These are phyloP conservation scores for Pulveroboletus sp. DNA, from an alignment of 768 basidiomycete species.

Conservation along the genomic window DNA sequence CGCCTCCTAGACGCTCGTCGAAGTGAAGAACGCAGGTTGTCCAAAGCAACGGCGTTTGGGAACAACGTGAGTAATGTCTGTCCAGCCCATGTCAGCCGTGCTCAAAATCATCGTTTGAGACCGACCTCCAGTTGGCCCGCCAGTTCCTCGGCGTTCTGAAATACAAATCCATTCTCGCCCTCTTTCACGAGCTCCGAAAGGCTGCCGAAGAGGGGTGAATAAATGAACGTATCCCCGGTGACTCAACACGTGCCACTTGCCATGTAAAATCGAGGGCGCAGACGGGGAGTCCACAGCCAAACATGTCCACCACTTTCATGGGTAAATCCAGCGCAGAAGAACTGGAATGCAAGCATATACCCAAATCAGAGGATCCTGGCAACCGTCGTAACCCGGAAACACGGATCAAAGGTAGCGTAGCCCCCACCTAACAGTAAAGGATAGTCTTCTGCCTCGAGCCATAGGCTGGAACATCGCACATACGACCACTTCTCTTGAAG, in stretches of 20 bases:
- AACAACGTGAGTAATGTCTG: conserved; percentile 60
- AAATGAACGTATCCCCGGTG: not conserved
- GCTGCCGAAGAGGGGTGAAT: conserved; percentile 37
- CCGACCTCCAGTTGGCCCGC: conserved; percentile 61
- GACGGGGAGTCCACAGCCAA: conserved; percentile 93
- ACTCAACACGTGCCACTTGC: conserved; percentile 41
- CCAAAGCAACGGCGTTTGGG: conserved; percentile 51
- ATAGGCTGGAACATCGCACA: conserved; percentile 77
- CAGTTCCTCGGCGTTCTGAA: conserved; percentile 62
- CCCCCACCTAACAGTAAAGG: conserved; percentile 73
- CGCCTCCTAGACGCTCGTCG: conserved; percentile 27
- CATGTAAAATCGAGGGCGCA: conserved; percentile 85
- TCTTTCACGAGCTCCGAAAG: conserved; percentile 84
- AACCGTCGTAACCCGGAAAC: not conserved
- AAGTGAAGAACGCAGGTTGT: conserved; percentile 50
- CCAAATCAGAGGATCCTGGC: conserved; percentile 85
- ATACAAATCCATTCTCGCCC: conserved; percentile 79
- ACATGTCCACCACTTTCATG: conserved; percentile 99
- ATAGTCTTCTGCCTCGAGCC: conserved; percentile 90
- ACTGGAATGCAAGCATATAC: conserved; percentile 86
- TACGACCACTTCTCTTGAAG: conserved; percentile 66
- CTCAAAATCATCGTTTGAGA: not conserved
- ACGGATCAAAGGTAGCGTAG: not conserved
- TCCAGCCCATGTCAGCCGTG: not conserved
- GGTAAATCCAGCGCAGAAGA: conserved; percentile 90